Percentiles rank a stretch among this genome's conserved stretches.
phyloP scores from a whole-genome alignment of 768 basidiomycete genomes.

The Trichaptum fuscoviolaceum region DNA sequence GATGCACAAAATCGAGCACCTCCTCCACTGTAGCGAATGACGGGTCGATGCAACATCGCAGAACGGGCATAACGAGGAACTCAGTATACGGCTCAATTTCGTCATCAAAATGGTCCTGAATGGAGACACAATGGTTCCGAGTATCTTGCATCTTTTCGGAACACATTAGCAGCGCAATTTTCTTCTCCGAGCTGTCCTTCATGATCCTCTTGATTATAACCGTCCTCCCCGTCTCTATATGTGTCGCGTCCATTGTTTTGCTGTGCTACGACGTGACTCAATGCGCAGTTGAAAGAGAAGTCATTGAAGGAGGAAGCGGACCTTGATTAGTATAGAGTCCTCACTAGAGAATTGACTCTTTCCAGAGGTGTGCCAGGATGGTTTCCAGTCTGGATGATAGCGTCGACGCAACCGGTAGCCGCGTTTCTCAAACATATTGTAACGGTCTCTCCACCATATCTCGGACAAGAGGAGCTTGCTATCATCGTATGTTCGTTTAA shows the following conservation, averaged over 20 bases:
- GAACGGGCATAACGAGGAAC: slow-evolving; percentile 19
- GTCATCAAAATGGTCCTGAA: slow-evolving; percentile 14
- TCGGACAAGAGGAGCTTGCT: neutral
- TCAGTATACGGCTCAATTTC: neutral
- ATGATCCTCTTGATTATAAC: neutral
- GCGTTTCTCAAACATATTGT: slow-evolving; percentile 2
- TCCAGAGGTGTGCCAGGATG: slow-evolving; percentile 17
- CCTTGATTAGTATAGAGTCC: no score
- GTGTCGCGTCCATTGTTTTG: neutral
- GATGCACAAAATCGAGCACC: slow-evolving; percentile 16
- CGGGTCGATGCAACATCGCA: slow-evolving; percentile 15
- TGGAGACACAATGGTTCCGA: slow-evolving; percentile 17
- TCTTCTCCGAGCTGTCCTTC: no score
- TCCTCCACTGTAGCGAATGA: slow-evolving; percentile 14
- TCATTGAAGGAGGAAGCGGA: no score
- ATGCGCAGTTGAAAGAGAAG: neutral
- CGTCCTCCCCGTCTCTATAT: neutral
- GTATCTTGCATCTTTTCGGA: slow-evolving; percentile 9
- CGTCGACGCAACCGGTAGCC: slow-evolving; percentile 23
- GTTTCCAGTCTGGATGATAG: slow-evolving; percentile 21
- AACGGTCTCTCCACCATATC: slow-evolving; percentile 6
- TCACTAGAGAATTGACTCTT: no score
- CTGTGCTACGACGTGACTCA: no score
- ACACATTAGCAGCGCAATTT: no score
- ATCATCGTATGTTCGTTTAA: no score